Evolutionary conservation across 345 rosid genomes (phyloP).

Genomic region (Trapa incisa): DNA sequence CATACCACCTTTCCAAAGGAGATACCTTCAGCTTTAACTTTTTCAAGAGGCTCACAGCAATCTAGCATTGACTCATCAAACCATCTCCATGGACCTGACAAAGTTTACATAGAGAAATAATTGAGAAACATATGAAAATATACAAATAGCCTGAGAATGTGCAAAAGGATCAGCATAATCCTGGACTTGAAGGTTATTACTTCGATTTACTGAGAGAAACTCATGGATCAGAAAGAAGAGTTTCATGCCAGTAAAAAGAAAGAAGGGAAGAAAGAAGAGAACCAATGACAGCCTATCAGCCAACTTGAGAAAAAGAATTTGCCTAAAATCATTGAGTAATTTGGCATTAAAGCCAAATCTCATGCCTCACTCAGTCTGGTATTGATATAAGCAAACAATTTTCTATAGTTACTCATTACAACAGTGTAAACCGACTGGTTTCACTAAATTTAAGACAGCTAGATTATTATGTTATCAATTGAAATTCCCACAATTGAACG

Average conservation of each 20-base stretch:
- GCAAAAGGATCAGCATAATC: neutral
- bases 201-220: neutral
- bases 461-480: neutral
- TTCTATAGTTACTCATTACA: no score
- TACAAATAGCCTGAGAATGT: neutral
- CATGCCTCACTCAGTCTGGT: no score
- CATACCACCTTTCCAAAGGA: constrained; percentile 85
- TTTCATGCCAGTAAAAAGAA: no score
- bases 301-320: no score
- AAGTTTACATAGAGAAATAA: neutral
- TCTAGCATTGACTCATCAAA: constrained; percentile 93
- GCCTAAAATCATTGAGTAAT: no score
- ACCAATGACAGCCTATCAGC: no score
- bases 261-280: no score
- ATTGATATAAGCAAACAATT: no score
- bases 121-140: neutral
- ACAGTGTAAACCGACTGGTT: neutral
- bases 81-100: constrained; percentile 96
- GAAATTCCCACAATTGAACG: neutral
- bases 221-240: neutral
- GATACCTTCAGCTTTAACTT: constrained; percentile 69
- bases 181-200: neutral
- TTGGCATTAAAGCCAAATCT: no score
- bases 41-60: constrained; percentile 85
- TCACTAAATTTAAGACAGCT: neutral